phyloP scores from a whole-genome alignment of 306 rosid genomes.

The Begonia loranthoides region DNA sequence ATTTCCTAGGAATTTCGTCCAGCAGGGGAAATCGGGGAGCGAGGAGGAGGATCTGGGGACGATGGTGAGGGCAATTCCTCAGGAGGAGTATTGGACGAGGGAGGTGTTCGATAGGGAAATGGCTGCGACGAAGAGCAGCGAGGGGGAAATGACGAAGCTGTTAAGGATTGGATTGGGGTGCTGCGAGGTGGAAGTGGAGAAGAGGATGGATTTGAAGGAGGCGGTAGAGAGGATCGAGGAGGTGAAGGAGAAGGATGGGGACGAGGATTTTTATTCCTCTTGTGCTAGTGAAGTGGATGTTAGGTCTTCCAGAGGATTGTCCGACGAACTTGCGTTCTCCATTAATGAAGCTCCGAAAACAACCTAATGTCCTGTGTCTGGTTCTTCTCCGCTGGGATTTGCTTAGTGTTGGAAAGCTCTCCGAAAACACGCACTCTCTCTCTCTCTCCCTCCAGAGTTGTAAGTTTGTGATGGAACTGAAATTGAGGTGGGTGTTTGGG shows the following conservation, averaged over 20 bases:
- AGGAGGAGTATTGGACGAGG: constrained; percentile 30
- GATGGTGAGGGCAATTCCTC: constrained; percentile 15
- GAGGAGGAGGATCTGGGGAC: constrained; percentile 20
- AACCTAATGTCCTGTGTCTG: too few relatives aligned
- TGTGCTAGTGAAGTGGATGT: too few relatives aligned
- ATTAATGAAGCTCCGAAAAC: too few relatives aligned
- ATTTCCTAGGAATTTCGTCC: constrained; percentile 37
- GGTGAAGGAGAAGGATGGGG: constrained; percentile 30
- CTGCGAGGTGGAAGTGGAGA: constrained; percentile 54
- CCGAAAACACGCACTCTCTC: too few relatives aligned
- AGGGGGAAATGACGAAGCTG: constrained; percentile 50
- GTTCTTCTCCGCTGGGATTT: too few relatives aligned
- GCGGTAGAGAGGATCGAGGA: constrained; percentile 49
- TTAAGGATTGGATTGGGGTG: constrained; percentile 55
- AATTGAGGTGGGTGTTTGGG: too few relatives aligned
- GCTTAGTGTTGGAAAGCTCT: too few relatives aligned
- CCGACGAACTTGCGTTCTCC: constrained; percentile 11
- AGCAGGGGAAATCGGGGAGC: constrained; percentile 32
- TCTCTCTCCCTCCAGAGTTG: too few relatives aligned
- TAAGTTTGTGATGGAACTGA: too few relatives aligned
- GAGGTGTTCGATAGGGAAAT: constrained; percentile 52
- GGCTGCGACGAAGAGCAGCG: constrained; percentile 19
- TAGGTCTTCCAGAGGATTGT: constrained; percentile 7
- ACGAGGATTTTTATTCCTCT: constrained; percentile 16
- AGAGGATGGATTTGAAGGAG: constrained; percentile 55